Conservation (phyloP, 2,329 filamentous ascomycete species). For the Epichloe sp. region DNA sequence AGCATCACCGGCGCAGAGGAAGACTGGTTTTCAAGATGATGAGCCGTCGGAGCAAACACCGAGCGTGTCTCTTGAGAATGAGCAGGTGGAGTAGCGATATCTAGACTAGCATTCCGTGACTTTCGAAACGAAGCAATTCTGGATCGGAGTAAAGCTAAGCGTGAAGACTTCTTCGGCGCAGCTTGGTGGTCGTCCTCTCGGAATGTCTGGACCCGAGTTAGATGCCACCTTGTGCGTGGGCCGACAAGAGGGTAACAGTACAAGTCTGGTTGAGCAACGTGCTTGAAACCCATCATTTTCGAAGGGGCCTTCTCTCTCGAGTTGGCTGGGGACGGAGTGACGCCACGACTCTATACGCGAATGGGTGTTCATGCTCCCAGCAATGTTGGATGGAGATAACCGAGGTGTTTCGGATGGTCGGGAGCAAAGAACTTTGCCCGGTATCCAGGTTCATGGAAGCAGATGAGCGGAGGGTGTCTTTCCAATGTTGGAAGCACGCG, state of each 20-base stretch:
- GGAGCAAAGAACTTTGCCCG: too few relatives aligned
- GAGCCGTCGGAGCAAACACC: too few relatives aligned
- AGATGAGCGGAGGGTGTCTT: too few relatives aligned
- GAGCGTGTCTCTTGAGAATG: not conserved
- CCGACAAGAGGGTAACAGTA: slow-evolving; percentile 4
- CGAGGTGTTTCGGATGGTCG: too few relatives aligned
- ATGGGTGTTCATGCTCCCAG: not conserved
- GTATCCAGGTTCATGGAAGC: too few relatives aligned
- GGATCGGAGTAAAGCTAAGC: not conserved
- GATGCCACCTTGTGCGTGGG: not conserved
- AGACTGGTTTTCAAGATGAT: not conserved
- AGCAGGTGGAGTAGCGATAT: not conserved
- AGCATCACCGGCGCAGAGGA: not conserved
- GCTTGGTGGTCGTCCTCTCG: not conserved
- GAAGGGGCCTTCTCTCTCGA: slow-evolving; percentile 25
- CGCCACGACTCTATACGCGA: slow-evolving; percentile 21
- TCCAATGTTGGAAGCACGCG: not conserved
- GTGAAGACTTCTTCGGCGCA: not conserved
- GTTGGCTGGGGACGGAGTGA: slow-evolving; percentile 20
- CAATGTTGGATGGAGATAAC: too few relatives aligned
- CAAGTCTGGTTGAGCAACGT: slow-evolving; percentile 19
- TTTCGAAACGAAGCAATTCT: not conserved
- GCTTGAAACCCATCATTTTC: slow-evolving; percentile 19
- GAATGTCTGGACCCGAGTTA: not conserved
- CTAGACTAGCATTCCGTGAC: not conserved